A percentile compares a stretch with the other conserved stretches of the same genome.
Evolutionary conservation across 495 filamentous ascomycete genomes (phyloP).

Genomic region (Pseudoneurospora amorphoporcata): DNA sequence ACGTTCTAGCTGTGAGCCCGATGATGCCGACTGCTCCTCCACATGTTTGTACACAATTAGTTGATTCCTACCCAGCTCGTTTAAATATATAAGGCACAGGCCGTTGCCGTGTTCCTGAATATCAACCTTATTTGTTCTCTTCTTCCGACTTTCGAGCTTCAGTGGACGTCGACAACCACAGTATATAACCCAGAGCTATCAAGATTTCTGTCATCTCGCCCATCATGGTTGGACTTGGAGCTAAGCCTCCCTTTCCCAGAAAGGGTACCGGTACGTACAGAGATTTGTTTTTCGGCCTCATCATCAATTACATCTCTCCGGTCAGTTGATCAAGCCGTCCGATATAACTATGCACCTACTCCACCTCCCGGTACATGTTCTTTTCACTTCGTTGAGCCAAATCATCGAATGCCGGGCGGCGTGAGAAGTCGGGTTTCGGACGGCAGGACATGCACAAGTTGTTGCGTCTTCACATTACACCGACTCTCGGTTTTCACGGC

Average conservation of each 20-base stretch:
- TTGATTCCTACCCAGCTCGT: not conserved
- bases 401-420: not conserved
- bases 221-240: slow-evolving; percentile 69
- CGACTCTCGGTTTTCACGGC: not conserved
- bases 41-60: not conserved
- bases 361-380: not conserved
- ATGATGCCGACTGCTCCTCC: not conserved
- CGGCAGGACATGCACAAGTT: not conserved
- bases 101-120: not conserved
- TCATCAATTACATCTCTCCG: not conserved
- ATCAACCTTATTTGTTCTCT: not conserved
- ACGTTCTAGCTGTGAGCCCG: not conserved
- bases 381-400: not conserved
- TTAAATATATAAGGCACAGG: not conserved
- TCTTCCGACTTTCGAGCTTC: not conserved
- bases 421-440: not conserved
- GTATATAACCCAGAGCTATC: not conserved
- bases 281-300: not conserved
- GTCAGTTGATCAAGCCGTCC: not conserved
- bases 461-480: not conserved
- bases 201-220: not conserved
- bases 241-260: slow-evolving; percentile 61
- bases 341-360: not conserved
- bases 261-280: slow-evolving; percentile 46
- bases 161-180: not conserved